A percentile compares a stretch with the other conserved stretches of the same genome.
These are phyloP conservation scores for Leptodermis oblonga DNA, from an alignment of 257 asterid species.

Conservation along the genomic window DNA sequence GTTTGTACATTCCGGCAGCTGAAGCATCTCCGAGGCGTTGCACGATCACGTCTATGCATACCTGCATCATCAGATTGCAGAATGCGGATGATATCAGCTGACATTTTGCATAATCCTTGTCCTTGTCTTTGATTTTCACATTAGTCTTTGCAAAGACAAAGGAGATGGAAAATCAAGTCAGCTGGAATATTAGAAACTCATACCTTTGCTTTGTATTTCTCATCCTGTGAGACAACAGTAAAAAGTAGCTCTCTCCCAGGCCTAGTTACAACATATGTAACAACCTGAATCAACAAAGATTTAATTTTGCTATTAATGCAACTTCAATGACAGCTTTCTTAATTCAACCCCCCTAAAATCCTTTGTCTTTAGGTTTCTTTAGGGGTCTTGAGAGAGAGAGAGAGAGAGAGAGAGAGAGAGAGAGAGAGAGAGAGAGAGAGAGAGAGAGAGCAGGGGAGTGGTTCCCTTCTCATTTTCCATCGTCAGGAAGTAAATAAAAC, in stretches of 20 bases:
- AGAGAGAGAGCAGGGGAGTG: too few relatives aligned
- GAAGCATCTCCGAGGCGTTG: slow-evolving; percentile 97
- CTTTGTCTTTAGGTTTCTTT: too few relatives aligned
- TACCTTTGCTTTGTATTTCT: slow-evolving; percentile 98
- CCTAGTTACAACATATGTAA: slow-evolving; percentile 78
- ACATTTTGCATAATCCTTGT: not conserved
- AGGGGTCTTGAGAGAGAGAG: too few relatives aligned
- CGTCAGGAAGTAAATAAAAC: slow-evolving; percentile 14
- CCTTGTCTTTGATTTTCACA: not conserved
- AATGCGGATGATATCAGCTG: not conserved
- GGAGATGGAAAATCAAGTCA: not conserved
- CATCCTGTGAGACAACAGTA: slow-evolving; percentile 89
- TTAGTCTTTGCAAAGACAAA: not conserved
- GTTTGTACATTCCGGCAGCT: slow-evolving; percentile 91
- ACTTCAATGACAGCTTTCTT: not conserved
- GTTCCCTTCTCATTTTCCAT: not conserved
- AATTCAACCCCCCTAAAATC: not conserved
- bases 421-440: too few relatives aligned
- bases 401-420: too few relatives aligned
- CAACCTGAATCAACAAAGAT: slow-evolving; percentile 53
- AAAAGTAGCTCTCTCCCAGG: slow-evolving; percentile 96
- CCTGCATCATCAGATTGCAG: slow-evolving; percentile 39
- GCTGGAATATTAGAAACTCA: slow-evolving; percentile 3
- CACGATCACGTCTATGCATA: slow-evolving; percentile 93
- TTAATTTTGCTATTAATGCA: not conserved